Conservation (phyloP, 2,329 filamentous ascomycete genomes). For the Ophiostoma sp. region DNA sequence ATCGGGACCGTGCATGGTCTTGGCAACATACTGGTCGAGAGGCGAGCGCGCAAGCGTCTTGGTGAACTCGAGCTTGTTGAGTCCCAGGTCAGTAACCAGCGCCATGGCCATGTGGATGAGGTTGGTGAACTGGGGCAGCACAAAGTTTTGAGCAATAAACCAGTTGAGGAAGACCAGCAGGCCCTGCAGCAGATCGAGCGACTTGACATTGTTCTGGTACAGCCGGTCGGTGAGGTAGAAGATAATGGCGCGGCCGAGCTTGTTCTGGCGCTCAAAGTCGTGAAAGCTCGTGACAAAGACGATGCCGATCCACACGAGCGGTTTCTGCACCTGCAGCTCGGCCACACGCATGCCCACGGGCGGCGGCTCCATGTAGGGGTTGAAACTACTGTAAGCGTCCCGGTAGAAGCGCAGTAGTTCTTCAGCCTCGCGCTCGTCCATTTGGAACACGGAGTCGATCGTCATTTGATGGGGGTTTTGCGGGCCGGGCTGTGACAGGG, state of each 20-base stretch:
- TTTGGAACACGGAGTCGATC: constrained; percentile 23
- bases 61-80: constrained; percentile 27
- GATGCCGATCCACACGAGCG: constrained; percentile 29
- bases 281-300: constrained; percentile 28
- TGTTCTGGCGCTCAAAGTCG: constrained; percentile 27
- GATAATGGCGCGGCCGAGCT: constrained; percentile 25
- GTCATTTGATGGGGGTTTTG: constrained; percentile 16
- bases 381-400: constrained; percentile 23
- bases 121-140: constrained; percentile 27
- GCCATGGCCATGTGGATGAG: constrained; percentile 28
- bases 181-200: constrained; percentile 28
- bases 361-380: constrained; percentile 25
- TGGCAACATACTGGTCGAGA: constrained; percentile 23
- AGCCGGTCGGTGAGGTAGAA: constrained; percentile 26
- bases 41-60: constrained; percentile 22
- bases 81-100: constrained; percentile 28
- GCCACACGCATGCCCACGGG: constrained; percentile 17
- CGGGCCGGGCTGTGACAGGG: constrained; percentile 4
- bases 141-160: constrained; percentile 26
- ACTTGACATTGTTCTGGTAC: constrained; percentile 24
- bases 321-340: constrained; percentile 25
- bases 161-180: constrained; percentile 26
- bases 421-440: constrained; percentile 25
- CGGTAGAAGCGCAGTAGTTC: constrained; percentile 27
- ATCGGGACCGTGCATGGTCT: constrained; percentile 22